Base-by-base conservation (phyloP, 1,284 basidiomycete genomes). In the Agaricales sp. region DNA sequence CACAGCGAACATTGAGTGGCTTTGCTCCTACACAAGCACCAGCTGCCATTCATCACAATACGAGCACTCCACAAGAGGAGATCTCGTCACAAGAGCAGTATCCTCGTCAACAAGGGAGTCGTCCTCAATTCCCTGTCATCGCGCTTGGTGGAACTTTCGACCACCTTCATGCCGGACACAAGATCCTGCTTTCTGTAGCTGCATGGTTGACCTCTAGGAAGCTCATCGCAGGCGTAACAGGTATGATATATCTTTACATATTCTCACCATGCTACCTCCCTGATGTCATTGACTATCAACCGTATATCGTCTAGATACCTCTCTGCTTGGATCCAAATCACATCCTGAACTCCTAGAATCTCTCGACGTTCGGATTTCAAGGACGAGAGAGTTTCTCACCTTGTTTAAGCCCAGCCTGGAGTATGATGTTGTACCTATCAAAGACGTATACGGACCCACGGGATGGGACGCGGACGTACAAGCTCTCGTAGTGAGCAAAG, bases 91-190 rank as follows among this genome's bases (percentile, higher is more conserved):
- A n/a, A n/a, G n/a, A n/a, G n/a, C 1, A 44, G 3, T 25, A 46
- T 22, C n/a, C n/a, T 21, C 48, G 38, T 20, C 30, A 11, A 1
- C 22, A 14, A 0, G 23, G 4, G 46, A 37, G n/a, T n/a, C 30
- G 2, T 46, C 52, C 2, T 58, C 69, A 13, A 20, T 73, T 71
- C 54, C 74, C 77, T 19, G 75, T 87, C 44, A 77, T 82, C 21
- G 79, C 75, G 2, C 64, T 80, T 4, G 78, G 78, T 4, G 78
- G 60, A 55, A 99, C 95, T 0, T 99, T 99, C 63, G 95, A 99
- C 65, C 96, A 99, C 62, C 77, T 99, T 14, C 95, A 99, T 63
- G 82, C 92, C 1, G 95, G 95, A 0, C 95, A 99, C 73, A 98
- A 98, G 69, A 94, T 99, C 52, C 77, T 99, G 30, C 77, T 99